These are phyloP conservation scores for Tillandsia fasciculata DNA, from an alignment of 176 grass and related monocot genomes.

Conservation along the genomic window DNA sequence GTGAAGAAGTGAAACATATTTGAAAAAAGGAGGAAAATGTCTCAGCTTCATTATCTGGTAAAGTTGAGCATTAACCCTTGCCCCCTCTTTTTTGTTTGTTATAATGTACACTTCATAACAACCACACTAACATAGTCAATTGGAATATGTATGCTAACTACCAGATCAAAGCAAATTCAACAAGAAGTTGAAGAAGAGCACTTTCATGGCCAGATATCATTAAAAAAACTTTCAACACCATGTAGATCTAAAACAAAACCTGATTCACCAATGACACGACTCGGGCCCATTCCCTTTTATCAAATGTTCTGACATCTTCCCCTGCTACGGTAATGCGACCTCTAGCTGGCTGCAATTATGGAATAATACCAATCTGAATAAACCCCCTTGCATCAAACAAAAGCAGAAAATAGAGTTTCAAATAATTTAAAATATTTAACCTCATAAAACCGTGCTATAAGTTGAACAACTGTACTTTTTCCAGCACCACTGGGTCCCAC, in stretches of 20 bases:
- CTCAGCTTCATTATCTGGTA: too few relatives aligned
- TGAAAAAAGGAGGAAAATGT: too few relatives aligned
- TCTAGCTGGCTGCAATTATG: constrained; percentile 56
- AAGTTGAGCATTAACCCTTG: too few relatives aligned
- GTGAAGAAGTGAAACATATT: too few relatives aligned
- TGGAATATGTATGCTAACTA: too few relatives aligned
- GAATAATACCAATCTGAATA: background rate
- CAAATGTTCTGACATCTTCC: constrained; percentile 90
- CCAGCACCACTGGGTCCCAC: constrained; percentile 91
- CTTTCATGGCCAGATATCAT: background rate
- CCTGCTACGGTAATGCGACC: constrained; percentile 77
- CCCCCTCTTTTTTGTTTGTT: too few relatives aligned
- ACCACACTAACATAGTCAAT: too few relatives aligned
- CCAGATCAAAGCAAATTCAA: too few relatives aligned
- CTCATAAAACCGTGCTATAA: constrained; percentile 94
- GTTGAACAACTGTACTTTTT: constrained; percentile 95
- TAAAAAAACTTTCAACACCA: background rate
- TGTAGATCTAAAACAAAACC: constrained; percentile 27
- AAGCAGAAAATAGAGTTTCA: background rate
- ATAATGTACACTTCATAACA: too few relatives aligned
- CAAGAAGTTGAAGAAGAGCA: background rate
- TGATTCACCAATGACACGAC: constrained; percentile 89
- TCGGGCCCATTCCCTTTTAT: constrained; percentile 94
- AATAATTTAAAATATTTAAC: constrained; percentile 23
- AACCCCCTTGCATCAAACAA: background rate